phyloP scores from a whole-genome alignment of 2,329 filamentous ascomycete species.

The Fusarium illudens region DNA sequence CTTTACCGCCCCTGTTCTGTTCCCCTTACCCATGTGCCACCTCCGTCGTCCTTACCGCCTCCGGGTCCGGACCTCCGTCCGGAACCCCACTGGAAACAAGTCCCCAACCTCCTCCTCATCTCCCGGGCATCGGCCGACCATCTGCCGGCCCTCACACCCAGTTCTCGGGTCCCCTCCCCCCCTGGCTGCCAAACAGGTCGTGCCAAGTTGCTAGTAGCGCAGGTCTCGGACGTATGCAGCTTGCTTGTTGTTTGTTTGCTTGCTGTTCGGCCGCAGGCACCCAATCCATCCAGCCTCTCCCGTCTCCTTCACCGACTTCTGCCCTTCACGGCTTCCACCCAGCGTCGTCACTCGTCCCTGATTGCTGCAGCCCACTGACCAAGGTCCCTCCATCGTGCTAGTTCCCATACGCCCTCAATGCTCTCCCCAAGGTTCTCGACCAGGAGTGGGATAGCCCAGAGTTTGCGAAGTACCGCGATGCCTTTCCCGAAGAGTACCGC shows the following conservation, averaged over 20 bases:
- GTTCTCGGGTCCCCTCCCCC: slow-evolving; percentile 8
- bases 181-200: slow-evolving; percentile 28
- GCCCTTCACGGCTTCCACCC: slow-evolving; percentile 11
- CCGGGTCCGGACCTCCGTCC: slow-evolving; percentile 37
- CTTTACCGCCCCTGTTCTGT: slow-evolving; percentile 24
- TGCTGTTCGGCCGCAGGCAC: slow-evolving; percentile 13
- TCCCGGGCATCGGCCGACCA: slow-evolving; percentile 28
- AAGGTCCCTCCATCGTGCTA: slow-evolving; percentile 46
- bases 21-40: slow-evolving; percentile 19
- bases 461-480: slow-evolving; percentile 73
- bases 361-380: slow-evolving; percentile 29
- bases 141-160: slow-evolving; percentile 22
- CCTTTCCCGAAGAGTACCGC: slow-evolving; percentile 73
- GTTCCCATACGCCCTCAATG: slow-evolving; percentile 80
- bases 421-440: slow-evolving; percentile 69
- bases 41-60: slow-evolving; percentile 28
- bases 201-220: slow-evolving; percentile 23
- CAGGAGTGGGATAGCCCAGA: slow-evolving; percentile 71
- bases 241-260: not conserved
- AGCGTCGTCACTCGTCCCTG: slow-evolving; percentile 16
- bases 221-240: slow-evolving; percentile 34
- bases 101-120: slow-evolving; percentile 34
- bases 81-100: slow-evolving; percentile 14
- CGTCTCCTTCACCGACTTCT: slow-evolving; percentile 41
- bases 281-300: slow-evolving; percentile 23